Conservation (phyloP, 345 rosid genomes). For the Eutrema japonicum region DNA sequence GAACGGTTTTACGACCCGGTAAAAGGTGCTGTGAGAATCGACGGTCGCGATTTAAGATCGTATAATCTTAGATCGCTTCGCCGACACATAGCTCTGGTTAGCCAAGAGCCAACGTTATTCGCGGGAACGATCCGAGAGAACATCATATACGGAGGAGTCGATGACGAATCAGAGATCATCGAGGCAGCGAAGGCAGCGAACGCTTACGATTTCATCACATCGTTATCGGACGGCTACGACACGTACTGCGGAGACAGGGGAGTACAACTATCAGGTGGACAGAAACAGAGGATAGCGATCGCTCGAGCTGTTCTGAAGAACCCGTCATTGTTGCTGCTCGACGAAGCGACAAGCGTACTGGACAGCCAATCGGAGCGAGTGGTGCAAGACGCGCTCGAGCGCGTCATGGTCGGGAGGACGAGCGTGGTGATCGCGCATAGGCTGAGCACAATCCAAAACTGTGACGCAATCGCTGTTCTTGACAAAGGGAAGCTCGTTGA, state of each 20-base stretch:
- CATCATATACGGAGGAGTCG: conserved; percentile 54
- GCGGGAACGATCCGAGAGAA: conserved; percentile 68
- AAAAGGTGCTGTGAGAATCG: conserved; percentile 56
- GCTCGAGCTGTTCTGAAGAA: conserved; percentile 65
- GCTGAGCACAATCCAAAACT: conserved; percentile 61
- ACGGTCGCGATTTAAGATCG: conserved; percentile 53
- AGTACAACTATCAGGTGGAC: conserved; percentile 70
- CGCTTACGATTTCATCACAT: conserved; percentile 67
- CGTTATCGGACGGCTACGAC: conserved; percentile 56
- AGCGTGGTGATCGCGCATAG: conserved; percentile 77
- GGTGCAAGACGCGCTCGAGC: conserved; percentile 68
- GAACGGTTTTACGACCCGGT: conserved; percentile 73
- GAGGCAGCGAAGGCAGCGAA: conserved; percentile 68
- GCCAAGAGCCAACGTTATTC: conserved; percentile 74
- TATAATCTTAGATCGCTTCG: conserved; percentile 61
- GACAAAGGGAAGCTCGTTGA: conserved; percentile 66
- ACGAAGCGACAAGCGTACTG: conserved; percentile 78
- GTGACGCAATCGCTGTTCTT: conserved; percentile 62
- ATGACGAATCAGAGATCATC: conserved; percentile 55
- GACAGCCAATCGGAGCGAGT: conserved; percentile 72
- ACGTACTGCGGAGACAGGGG: conserved; percentile 70
- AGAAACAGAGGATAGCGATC: conserved; percentile 73
- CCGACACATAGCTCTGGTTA: conserved; percentile 67
- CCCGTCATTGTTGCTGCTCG: conserved; percentile 57
- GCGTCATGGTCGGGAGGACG: conserved; percentile 68